Percentiles rank a stretch among this genome's conserved stretches.
These are phyloP conservation scores for Cucurbitaria berberidis DNA, from an alignment of 2,329 filamentous ascomycete genomes.

Conservation along the genomic window DNA sequence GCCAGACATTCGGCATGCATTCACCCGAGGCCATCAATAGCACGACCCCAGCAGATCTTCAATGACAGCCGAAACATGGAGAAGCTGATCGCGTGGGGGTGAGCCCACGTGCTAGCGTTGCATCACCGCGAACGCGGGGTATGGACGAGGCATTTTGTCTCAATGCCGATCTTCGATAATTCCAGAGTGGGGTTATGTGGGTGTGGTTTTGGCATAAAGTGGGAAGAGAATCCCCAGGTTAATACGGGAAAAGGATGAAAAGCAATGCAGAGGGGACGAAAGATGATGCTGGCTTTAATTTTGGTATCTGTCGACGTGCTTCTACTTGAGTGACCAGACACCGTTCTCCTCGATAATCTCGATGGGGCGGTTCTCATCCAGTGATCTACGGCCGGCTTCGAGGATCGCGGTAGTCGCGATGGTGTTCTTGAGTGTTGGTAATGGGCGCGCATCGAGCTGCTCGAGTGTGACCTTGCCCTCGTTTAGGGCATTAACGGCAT, in stretches of 20 bases:
- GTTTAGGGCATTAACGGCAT: slow-evolving; percentile 81
- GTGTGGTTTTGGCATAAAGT: too few relatives aligned
- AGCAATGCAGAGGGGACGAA: too few relatives aligned
- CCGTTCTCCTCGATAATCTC: slow-evolving; percentile 72
- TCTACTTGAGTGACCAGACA: slow-evolving; percentile 69
- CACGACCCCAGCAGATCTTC: not conserved
- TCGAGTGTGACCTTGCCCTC: slow-evolving; percentile 73
- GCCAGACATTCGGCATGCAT: not conserved
- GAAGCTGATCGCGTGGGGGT: not conserved
- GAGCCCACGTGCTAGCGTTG: not conserved
- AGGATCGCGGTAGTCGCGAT: slow-evolving; percentile 91
- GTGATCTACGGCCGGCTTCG: slow-evolving; percentile 81
- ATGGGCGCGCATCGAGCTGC: slow-evolving; percentile 77
- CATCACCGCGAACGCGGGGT: not conserved
- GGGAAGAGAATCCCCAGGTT: not conserved
- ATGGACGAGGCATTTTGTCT: not conserved
- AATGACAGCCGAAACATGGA: not conserved
- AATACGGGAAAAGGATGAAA: not conserved
- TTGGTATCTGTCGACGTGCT: not conserved
- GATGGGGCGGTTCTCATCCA: slow-evolving; percentile 82
- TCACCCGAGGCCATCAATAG: not conserved
- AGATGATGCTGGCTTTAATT: not conserved
- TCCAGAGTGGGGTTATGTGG: too few relatives aligned
- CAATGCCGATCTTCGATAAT: not conserved
- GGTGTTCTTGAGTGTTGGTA: slow-evolving; percentile 88